A percentile compares a stretch with the other conserved stretches of the same genome.
These are phyloP conservation scores for Furcasterigmium furcatum DNA, from an alignment of 2,329 filamentous ascomycete genomes.

Conservation along the genomic window DNA sequence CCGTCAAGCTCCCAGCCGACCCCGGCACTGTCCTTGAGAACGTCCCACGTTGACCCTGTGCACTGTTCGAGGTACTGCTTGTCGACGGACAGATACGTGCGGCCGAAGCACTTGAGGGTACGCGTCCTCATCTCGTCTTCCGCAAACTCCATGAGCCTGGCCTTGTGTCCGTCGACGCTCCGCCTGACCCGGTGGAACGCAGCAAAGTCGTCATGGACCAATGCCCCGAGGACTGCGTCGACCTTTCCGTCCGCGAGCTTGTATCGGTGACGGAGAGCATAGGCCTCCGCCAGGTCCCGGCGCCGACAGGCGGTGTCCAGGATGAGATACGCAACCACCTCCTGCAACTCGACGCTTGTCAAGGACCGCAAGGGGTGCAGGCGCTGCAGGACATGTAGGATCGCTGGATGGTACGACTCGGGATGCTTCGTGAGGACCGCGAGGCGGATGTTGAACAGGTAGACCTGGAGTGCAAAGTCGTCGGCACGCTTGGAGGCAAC, in stretches of 20 bases:
- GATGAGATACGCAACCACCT: conserved; percentile 77
- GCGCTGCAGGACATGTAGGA: conserved; percentile 70
- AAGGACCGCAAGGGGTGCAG: conserved; percentile 70
- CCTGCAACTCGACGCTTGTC: conserved; percentile 68
- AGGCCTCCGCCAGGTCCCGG: conserved; percentile 70
- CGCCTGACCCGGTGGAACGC: conserved; percentile 69
- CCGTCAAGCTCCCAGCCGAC: conserved; percentile 84
- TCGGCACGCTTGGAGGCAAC: conserved; percentile 74
- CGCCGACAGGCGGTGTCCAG: conserved; percentile 88
- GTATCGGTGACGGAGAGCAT: conserved; percentile 60
- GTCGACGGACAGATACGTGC: conserved; percentile 74
- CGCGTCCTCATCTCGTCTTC: conserved; percentile 71
- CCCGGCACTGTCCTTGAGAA: conserved; percentile 62
- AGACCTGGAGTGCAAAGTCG: conserved; percentile 81
- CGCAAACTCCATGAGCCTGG: conserved; percentile 77
- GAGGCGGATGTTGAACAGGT: conserved; percentile 86
- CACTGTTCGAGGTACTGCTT: conserved; percentile 65
- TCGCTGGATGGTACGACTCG: conserved; percentile 86
- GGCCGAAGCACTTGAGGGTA: conserved; percentile 82
- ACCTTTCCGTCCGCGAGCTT: conserved; percentile 64
- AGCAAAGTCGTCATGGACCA: conserved; percentile 82
- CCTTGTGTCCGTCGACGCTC: conserved; percentile 76
- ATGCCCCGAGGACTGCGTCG: conserved; percentile 62
- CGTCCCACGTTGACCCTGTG: conserved; percentile 68
- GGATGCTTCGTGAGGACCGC: conserved; percentile 78